Conservation (phyloP, 495 filamentous ascomycete genomes). For the Penicillium subrubescens region DNA sequence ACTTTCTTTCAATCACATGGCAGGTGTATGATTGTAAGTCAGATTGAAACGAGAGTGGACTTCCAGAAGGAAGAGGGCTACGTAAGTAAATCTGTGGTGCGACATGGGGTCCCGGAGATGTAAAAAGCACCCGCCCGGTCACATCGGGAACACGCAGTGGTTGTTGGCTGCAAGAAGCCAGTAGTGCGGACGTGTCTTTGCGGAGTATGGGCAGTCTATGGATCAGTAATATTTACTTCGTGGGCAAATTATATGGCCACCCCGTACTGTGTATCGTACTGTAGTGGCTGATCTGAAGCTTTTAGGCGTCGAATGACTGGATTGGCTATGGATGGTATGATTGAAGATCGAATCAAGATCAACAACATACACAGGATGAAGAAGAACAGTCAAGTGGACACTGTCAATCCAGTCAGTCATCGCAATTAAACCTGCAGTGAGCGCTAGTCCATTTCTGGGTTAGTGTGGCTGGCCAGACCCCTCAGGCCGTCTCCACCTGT, state of each 20-base stretch:
- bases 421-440: constrained; percentile 15
- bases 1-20: background rate
- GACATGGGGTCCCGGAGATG: constrained; percentile 1
- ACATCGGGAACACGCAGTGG: background rate
- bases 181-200: background rate
- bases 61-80: background rate
- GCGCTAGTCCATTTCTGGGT: background rate
- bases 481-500: constrained; percentile 10
- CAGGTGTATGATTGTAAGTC: background rate
- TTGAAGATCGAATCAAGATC: background rate
- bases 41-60: background rate
- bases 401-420: background rate
- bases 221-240: background rate
- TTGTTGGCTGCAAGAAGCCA: constrained; percentile 5
- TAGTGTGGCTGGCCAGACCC: constrained; percentile 11
- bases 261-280: background rate
- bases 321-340: background rate
- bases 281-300: too few relatives aligned
- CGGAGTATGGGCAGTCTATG: background rate
- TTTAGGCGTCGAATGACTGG: background rate
- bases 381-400: background rate
- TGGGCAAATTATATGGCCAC: background rate
- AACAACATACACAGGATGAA: background rate
- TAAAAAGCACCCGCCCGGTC: background rate
- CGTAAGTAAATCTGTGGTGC: background rate